Base-by-base conservation (phyloP, 176 grass and related monocot species). In the Oryza rufipogon region DNA sequence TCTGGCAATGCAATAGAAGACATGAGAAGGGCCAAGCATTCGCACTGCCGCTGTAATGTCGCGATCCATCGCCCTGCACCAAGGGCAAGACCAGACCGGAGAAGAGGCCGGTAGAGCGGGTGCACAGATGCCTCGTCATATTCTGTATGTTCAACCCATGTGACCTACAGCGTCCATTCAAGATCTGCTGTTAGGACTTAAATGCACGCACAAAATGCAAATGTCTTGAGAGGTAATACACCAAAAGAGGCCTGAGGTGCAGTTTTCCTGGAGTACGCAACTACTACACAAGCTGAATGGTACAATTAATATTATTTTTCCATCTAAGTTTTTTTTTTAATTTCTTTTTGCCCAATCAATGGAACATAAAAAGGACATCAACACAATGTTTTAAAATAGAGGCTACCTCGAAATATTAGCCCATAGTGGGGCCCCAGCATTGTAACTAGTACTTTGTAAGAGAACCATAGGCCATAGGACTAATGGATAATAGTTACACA, bases 91-190 rank as follows among this genome's bases (percentile, higher is more conserved):
- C 96, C 93, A 25, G 93, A 99, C 19, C 72, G 79, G 20, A 96
- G 86, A 73, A 95, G 85, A 75, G 83, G 78, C 58, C 65, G 77
- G 81, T 94, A 99, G 61, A 99, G 93, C 81, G 78, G 88, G 86
- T 94, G 96, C 20, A 96, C 84, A 0, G 89, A 81, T 52, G 89
- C 81, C 75, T 94, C 96, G 68, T 90, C 84, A 73, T 96, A 99
- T 91, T 96, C 96, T 32, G 89, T 77, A 86, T 99, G 96, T 56
- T 99, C 96, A 68, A 99, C 86, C 96, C 96, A 99, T 76, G 89
- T 99, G 81, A 96, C 91, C 96, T 99, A 71, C 83, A 92, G 48
- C 71, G 63, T 36, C 66, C 2, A 86, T 61, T 60, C 65, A 84
- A 75, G 46, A 47, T 48, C 72, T 68, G 87, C 81, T 86, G 70